Conservation (phyloP, 1,284 basidiomycete genomes). For the Moniliophthora roreri region DNA sequence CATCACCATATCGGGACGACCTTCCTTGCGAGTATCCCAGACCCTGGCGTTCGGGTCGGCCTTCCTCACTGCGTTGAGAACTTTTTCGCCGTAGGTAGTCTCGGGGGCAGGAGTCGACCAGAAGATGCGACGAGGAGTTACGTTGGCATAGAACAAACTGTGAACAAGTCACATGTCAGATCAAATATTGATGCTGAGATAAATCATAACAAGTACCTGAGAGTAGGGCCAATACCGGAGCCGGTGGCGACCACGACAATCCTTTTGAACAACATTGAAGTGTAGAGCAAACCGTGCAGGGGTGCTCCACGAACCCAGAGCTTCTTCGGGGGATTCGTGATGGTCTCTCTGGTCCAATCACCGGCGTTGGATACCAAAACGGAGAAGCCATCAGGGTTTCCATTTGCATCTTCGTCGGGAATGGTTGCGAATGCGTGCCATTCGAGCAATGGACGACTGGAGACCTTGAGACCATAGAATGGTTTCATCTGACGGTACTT, state of each 20-base stretch:
- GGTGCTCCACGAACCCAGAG: constrained; percentile 39
- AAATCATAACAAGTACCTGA: neutral
- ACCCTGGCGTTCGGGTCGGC: constrained; percentile 35
- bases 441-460: constrained; percentile 29
- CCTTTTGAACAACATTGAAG: constrained; percentile 33
- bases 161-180: constrained; percentile 31
- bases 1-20: constrained; percentile 36
- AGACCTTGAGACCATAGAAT: constrained; percentile 32
- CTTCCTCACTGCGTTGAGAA: constrained; percentile 32
- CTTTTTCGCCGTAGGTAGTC: constrained; percentile 32
- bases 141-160: constrained; percentile 32
- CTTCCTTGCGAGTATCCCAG: constrained; percentile 32
- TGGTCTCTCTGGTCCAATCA: constrained; percentile 35
- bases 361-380: constrained; percentile 37
- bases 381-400: constrained; percentile 15
- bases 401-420: constrained; percentile 28
- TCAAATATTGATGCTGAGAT: neutral
- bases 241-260: constrained; percentile 39
- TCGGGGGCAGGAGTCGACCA: constrained; percentile 36
- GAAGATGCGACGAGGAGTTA: constrained; percentile 33
- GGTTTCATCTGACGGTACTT: constrained; percentile 30
- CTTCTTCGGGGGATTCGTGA: constrained; percentile 31
- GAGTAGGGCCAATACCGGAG: constrained; percentile 22
- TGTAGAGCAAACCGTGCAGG: constrained; percentile 34
- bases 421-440: constrained; percentile 35